Base-by-base conservation (phyloP, 2,329 filamentous ascomycete genomes). In the Sporothrix globosa region DNA sequence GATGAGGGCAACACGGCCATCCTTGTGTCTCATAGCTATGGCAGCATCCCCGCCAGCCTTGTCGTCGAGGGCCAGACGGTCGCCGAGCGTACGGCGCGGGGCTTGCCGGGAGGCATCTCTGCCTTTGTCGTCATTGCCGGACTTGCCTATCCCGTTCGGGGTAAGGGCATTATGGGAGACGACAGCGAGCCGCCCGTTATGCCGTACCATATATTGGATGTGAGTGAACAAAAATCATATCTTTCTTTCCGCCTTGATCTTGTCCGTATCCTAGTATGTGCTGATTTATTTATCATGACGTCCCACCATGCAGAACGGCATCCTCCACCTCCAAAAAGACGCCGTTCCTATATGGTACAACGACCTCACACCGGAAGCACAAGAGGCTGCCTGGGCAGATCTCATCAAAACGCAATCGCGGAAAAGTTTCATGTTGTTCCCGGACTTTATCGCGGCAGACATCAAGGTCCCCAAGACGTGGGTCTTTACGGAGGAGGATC, bases 401-500 rank as follows among this genome's bases (percentile, higher is more conserved):
- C 54, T 58, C 27, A 6, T 10, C 17, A 58, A 58, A 34, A 27
- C 14, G 14, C 54, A 58, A 10, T 39, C 54, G 14, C 54, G 54
- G 54, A 11, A 58, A 34, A 58, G 54, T 19, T 58, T 58, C 14
- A 27, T 58, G 27, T 10, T 39, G 4, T 39, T 58, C 54, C 54
- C 54, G 14, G 54, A 58, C 19, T 58, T 58, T n/a, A 21, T 58
- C 14, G 30, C 54, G 14, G 30, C 54, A 27, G 54, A 58, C 30
- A 58, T 58, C 54, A 58, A 58, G 54, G 39, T 58, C 27, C 54
- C 54, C 27, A 58, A 58, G 54, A 58, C 54, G 54, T 58, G 54
- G 54, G 19, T 58, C 27, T 58, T 58, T 14, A 58, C 54, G 27
- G 27, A 34, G 54, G 54, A 58, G 27, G 54, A 58, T 10, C 54